Base-by-base conservation (phyloP, 208 protist species). In the Polymyxa betae region DNA sequence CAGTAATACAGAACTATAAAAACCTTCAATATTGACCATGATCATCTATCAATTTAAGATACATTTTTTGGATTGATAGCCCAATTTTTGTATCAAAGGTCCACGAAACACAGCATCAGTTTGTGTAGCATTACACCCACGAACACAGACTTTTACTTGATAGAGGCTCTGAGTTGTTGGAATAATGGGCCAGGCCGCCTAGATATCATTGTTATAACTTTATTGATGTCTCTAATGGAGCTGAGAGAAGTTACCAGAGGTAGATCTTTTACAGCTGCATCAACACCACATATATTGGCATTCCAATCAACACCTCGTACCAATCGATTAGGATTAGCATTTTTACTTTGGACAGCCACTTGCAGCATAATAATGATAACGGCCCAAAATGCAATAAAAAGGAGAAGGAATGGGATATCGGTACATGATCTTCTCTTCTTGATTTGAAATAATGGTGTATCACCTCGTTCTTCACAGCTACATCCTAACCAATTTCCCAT, bases 251-350 rank as follows among this genome's bases (percentile, higher is more conserved):
- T n/a, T 66, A 66, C 54, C 54, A 66, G 54, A 66, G 54, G 54
- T 29, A 29, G 16, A 66, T 66, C 54, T 32, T 16, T 66, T 16
- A 32, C 16, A 16, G 20, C 54, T 66, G 54, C 20, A n/a, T 29
- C 43, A 29, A 77, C 40, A 16, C 77, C 88, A 60, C 88, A 90
- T 29, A 90, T 43, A 35, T 38, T 90, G 88, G 46, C 88, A 16
- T 90, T 44, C 64, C 44, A 89, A 60, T 90, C 88, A 32, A 90
- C 88, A 35, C 88, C 88, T 10, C 77, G 88, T 35, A 90, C 38
- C 77, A 90, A 20, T 12, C 24, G 29, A 16, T 90, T 44, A 5
- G 88, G 88, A 38, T 90, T 29, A 32, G 88, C 88, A 16, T 60
- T 60, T 29, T 32, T 66, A 29, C 54, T 66, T 29, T 16, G 29